Evolutionary conservation across 1,284 basidiomycete genomes (phyloP).

Genomic region (Cutaneotrichosporon spelunceum): DNA sequence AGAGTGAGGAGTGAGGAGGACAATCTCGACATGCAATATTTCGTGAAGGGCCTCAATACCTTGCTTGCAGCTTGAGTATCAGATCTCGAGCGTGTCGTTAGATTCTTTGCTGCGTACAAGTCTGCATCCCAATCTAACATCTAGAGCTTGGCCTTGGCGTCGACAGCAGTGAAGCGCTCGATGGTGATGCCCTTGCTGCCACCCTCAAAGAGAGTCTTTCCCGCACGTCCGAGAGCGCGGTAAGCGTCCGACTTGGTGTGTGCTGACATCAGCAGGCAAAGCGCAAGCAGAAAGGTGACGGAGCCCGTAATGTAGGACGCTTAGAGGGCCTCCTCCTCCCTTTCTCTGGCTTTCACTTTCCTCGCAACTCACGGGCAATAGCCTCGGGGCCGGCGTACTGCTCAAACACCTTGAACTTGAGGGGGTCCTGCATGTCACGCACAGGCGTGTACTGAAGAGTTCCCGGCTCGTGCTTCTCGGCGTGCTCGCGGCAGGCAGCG

Average conservation of each 20-base stretch:
- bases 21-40: too few relatives aligned
- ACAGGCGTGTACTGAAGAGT: conserved; percentile 12
- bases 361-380: conserved; percentile 11
- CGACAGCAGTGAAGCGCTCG: conserved; percentile 5
- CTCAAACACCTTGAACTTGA: conserved; percentile 20
- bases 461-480: conserved; percentile 17
- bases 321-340: too few relatives aligned
- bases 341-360: too few relatives aligned
- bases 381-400: conserved; percentile 17
- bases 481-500: conserved; percentile 3
- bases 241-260: conserved; percentile 14
- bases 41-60: too few relatives aligned
- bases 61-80: neutral
- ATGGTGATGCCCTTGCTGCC: conserved; percentile 13
- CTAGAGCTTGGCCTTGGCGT: conserved; percentile 6
- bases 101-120: neutral
- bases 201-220: conserved; percentile 12
- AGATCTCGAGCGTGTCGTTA: neutral
- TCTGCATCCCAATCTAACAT: neutral
- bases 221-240: conserved; percentile 8
- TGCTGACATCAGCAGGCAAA: neutral
- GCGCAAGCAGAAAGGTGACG: too few relatives aligned
- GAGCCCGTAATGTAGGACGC: too few relatives aligned
- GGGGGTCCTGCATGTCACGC: conserved; percentile 15
- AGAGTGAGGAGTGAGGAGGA: too few relatives aligned